Conservation (phyloP, 192 early-diverging fungal genomes). For the Podila epicladia region DNA sequence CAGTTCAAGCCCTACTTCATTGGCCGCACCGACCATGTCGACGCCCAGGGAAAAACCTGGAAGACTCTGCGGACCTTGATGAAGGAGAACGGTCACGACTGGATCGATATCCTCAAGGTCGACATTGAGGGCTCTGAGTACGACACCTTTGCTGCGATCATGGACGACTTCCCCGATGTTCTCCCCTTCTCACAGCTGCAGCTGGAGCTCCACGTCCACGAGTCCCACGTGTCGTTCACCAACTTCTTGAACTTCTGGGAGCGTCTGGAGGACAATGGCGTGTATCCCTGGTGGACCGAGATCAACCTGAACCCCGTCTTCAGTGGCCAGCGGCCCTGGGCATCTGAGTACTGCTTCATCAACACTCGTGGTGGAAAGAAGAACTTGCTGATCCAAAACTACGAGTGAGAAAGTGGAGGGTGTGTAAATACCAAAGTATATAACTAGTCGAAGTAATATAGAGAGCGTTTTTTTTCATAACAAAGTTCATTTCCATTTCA, state of each 20-base stretch:
- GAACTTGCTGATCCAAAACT: slow-evolving; percentile 47
- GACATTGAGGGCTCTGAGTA: slow-evolving; percentile 43
- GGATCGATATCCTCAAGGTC: slow-evolving; percentile 51
- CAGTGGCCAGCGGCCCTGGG: slow-evolving; percentile 12
- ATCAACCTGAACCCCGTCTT: slow-evolving; percentile 37
- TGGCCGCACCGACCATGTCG: slow-evolving; percentile 13
- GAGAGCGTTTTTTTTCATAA: background rate
- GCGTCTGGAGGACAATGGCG: slow-evolving; percentile 34
- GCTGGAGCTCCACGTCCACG: slow-evolving; percentile 34
- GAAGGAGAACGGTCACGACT: slow-evolving; percentile 48
- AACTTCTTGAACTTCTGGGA: slow-evolving; percentile 42
- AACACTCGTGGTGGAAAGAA: slow-evolving; percentile 33
- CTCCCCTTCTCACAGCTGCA: slow-evolving; percentile 41
- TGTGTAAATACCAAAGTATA: background rate
- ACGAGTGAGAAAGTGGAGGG: background rate
- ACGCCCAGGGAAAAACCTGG: slow-evolving; percentile 11
- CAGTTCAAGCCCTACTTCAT: slow-evolving; percentile 38
- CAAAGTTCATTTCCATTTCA: background rate
- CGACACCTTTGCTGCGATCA: slow-evolving; percentile 31
- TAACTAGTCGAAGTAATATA: background rate
- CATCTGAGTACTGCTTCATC: slow-evolving; percentile 45
- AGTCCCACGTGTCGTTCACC: background rate
- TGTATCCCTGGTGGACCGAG: slow-evolving; percentile 36
- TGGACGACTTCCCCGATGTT: slow-evolving; percentile 41
- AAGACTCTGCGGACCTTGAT: slow-evolving; percentile 32